A percentile compares a stretch with the other conserved stretches of the same genome.
These are phyloP conservation scores for Umbelopsis sp. DNA, from an alignment of 192 early-diverging fungal genomes.

Conservation along the genomic window DNA sequence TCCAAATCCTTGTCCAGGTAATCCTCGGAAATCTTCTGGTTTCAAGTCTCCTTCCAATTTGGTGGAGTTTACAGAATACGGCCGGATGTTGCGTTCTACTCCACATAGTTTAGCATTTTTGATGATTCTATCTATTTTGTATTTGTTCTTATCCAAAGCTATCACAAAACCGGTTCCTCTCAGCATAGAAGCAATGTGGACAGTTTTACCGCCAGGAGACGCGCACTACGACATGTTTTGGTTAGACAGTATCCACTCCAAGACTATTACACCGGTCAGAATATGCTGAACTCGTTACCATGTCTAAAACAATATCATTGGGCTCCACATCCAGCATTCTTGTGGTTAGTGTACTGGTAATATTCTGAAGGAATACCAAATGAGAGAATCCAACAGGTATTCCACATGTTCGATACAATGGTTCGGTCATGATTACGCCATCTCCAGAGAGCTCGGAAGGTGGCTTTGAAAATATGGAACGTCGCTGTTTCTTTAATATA, in stretches of 20 bases:
- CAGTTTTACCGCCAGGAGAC: constrained; percentile 24
- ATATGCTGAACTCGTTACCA: background rate
- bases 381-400: background rate
- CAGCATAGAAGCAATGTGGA: constrained; percentile 19
- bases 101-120: constrained; percentile 2
- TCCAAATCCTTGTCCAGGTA: constrained; percentile 11
- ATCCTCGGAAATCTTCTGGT: constrained; percentile 3
- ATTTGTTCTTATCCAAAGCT: constrained; percentile 11
- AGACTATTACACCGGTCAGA: background rate
- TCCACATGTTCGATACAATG: constrained; percentile 18
- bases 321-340: background rate
- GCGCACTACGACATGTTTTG: background rate
- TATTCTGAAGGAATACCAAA: constrained; percentile 20
- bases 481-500: background rate
- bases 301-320: background rate
- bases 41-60: background rate
- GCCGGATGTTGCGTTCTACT: background rate
- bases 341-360: constrained; percentile 18
- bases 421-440: constrained; percentile 22
- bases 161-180: constrained; percentile 4
- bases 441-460: constrained; percentile 20
- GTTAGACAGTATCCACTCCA: no score
- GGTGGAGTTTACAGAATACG: background rate
- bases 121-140: constrained; percentile 18
- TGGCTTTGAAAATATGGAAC: constrained; percentile 11